Percentiles rank a stretch among this genome's conserved stretches.
phyloP scores from a whole-genome alignment of 2,329 filamentous ascomycete genomes.

The Aspergillus thermomutatus region DNA sequence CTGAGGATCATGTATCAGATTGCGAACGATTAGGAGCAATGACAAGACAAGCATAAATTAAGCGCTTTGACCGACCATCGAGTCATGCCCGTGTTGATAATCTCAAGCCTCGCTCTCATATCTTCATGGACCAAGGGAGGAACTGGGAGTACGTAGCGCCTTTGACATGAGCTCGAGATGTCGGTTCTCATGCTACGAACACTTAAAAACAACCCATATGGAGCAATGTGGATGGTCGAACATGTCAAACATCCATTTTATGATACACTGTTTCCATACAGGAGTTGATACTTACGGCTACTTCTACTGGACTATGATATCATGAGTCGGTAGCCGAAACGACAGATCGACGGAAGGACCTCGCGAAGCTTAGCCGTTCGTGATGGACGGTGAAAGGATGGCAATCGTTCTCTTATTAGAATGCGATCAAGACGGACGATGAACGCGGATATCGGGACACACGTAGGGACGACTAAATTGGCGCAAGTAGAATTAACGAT shows the following conservation, averaged over 20 bases:
- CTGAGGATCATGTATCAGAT: neutral
- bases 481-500: conserved; percentile 17
- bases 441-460: conserved; percentile 21
- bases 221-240: neutral
- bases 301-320: conserved; percentile 5
- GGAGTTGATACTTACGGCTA: neutral
- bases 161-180: neutral
- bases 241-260: neutral
- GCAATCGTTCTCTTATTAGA: conserved; percentile 22
- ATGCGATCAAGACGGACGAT: conserved; percentile 21
- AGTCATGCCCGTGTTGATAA: neutral
- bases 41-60: neutral
- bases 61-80: neutral
- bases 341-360: conserved; percentile 1
- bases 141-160: neutral
- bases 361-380: conserved; percentile 13
- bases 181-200: neutral
- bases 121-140: neutral
- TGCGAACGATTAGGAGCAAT: neutral
- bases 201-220: neutral
- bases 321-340: conserved; percentile 4
- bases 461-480: conserved; percentile 21
- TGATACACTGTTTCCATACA: neutral
- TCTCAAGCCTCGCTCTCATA: neutral
- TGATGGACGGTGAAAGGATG: conserved; percentile 14